Conservation (phyloP, 805 yeast species). For the Myxozyma monticola region DNA sequence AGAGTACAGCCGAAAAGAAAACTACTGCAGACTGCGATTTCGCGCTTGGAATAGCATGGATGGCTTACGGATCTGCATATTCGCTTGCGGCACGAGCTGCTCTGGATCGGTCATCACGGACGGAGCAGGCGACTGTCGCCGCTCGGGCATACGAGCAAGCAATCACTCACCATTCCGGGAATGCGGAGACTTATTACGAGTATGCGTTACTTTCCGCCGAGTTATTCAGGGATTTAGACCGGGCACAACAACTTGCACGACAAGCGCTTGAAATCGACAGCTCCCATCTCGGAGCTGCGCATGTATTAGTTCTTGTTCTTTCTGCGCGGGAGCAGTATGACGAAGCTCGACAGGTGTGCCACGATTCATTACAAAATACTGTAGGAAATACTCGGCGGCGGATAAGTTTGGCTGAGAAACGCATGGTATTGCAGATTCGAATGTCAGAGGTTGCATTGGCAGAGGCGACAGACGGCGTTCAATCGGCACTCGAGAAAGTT, state of each 20-base stretch:
- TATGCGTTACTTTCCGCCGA: conserved; percentile 19
- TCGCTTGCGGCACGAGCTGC: conserved; percentile 16
- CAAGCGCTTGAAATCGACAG: conserved; percentile 16
- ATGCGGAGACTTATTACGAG: conserved; percentile 14
- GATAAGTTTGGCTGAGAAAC: conserved; percentile 22
- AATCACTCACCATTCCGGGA: conserved; percentile 1
- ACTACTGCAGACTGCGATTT: background rate
- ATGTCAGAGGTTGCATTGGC: conserved; percentile 26
- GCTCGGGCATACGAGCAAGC: conserved; percentile 17
- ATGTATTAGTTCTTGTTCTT: conserved; percentile 19
- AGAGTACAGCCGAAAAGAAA: background rate
- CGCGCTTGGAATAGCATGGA: conserved; percentile 17
- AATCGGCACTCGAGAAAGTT: conserved; percentile 25
- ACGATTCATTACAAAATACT: conserved; percentile 5
- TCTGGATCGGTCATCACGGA: conserved; percentile 5
- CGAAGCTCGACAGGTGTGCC: conserved; percentile 19
- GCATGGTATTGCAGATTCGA: conserved; percentile 20
- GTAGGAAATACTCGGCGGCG: conserved; percentile 10
- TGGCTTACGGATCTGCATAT: conserved; percentile 25
- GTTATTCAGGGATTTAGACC: conserved; percentile 7
- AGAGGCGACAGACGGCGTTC: conserved; percentile 23
- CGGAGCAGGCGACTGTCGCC: conserved; percentile 4
- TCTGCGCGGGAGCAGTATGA: conserved; percentile 13
- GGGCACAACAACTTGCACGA: conserved; percentile 16
- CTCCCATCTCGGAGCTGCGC: conserved; percentile 20